Conservation (phyloP, 768 basidiomycete genomes). For the Kockovaella imperatae region DNA sequence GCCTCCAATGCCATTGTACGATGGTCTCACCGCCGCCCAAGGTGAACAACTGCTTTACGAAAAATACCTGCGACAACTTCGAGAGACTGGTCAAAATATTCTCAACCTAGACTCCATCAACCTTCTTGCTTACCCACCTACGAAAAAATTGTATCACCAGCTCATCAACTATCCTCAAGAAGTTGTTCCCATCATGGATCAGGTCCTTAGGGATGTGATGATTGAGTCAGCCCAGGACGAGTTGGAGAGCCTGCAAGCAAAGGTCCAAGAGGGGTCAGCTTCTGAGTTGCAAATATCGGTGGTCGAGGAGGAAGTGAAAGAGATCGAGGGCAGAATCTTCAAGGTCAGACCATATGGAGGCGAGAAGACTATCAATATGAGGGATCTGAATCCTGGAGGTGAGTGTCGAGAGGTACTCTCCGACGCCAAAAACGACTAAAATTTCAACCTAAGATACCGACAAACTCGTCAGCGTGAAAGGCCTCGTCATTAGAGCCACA, state of each 20-base stretch:
- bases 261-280: constrained; percentile 47
- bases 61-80: constrained; percentile 70
- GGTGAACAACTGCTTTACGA: constrained; percentile 57
- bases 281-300: constrained; percentile 82
- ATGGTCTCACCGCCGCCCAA: constrained; percentile 32
- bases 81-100: constrained; percentile 83
- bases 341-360: constrained; percentile 89
- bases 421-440: constrained; percentile 2
- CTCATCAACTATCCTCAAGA: constrained; percentile 93
- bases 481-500: constrained; percentile 92
- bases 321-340: constrained; percentile 79
- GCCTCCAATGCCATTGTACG: constrained; percentile 38
- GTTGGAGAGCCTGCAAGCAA: constrained; percentile 25
- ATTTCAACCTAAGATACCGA: constrained; percentile 69
- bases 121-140: constrained; percentile 73
- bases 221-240: constrained; percentile 77
- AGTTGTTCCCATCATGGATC: constrained; percentile 94
- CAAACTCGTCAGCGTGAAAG: constrained; percentile 91
- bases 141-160: constrained; percentile 72
- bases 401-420: constrained; percentile 12
- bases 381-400: constrained; percentile 90
- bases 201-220: constrained; percentile 87
- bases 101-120: constrained; percentile 85
- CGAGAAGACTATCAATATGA: constrained; percentile 67
- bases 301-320: constrained; percentile 78